Evolutionary conservation across 106 monocot species (phyloP).

Genomic region (Alisma plantagoaquatica): DNA sequence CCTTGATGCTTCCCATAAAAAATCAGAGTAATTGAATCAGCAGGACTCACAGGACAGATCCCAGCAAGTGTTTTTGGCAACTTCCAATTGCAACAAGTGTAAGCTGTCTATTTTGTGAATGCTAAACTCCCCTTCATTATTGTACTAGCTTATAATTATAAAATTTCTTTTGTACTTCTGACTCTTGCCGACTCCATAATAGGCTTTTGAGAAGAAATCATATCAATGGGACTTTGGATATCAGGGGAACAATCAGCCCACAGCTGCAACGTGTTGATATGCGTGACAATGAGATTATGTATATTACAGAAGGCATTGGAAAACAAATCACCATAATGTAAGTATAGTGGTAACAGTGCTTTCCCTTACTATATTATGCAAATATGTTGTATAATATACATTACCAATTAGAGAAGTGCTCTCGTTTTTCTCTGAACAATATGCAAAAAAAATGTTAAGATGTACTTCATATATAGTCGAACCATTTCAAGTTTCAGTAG

Average conservation of each 20-base stretch:
- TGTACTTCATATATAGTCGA: no score
- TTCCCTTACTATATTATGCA: no score
- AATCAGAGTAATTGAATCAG: conserved; percentile 50
- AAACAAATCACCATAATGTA: conserved; percentile 30
- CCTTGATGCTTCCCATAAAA: background rate
- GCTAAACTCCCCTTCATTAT: background rate
- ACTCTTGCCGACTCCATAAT: background rate
- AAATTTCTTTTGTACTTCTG: background rate
- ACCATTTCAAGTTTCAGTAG: no score
- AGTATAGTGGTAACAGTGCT: no score
- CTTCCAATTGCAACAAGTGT: conserved; percentile 61
- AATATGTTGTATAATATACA: no score
- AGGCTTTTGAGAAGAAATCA: conserved; percentile 41
- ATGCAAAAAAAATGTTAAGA: no score
- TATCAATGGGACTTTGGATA: conserved; percentile 45
- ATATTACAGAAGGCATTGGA: background rate
- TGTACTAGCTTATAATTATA: background rate
- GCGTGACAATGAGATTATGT: conserved; percentile 39
- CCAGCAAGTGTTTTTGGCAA: conserved; percentile 39
- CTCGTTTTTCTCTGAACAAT: no score
- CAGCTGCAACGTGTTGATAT: conserved; percentile 47
- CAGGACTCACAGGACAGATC: conserved; percentile 37
- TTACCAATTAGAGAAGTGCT: no score
- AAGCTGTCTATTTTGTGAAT: no score
- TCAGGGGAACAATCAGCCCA: conserved; percentile 25